Percentiles rank a stretch among this genome's conserved stretches.
Evolutionary conservation across 2,329 filamentous ascomycete genomes (phyloP).

Genomic region (Xenoacremonium recifei): DNA sequence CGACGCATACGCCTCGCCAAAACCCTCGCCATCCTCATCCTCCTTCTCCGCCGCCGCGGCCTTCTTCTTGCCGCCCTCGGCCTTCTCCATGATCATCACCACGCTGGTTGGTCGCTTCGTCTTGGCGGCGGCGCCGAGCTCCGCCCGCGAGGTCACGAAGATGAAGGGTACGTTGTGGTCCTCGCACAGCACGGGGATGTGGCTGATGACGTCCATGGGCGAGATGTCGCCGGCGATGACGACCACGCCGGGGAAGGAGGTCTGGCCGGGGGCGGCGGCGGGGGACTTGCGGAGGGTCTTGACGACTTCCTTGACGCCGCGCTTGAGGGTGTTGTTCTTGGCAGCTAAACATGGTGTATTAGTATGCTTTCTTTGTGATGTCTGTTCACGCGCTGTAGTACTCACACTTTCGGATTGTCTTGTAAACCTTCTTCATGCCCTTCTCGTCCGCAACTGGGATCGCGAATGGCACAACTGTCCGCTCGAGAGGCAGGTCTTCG

Average conservation of each 20-base stretch:
- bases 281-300: conserved; percentile 95
- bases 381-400: conserved; percentile 3
- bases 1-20: conserved; percentile 62
- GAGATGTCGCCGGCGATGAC: conserved; percentile 97
- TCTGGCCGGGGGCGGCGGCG: conserved; percentile 62
- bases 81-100: conserved; percentile 76
- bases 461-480: conserved; percentile 79
- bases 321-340: conserved; percentile 92
- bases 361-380: conserved; percentile 12
- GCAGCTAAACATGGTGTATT: conserved; percentile 60
- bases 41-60: conserved; percentile 44
- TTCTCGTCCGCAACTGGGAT: conserved; percentile 79
- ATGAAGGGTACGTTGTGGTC: conserved; percentile 97
- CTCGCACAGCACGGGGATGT: conserved; percentile 96
- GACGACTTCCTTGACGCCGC: conserved; percentile 98
- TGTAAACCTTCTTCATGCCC: conserved; percentile 61
- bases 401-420: conserved; percentile 57
- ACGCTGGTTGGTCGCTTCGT: conserved; percentile 97
- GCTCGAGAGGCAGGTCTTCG: conserved; percentile 41
- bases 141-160: conserved; percentile 88
- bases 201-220: conserved; percentile 97
- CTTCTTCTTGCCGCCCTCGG: conserved; percentile 45
- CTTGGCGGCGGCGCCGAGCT: conserved; percentile 88
- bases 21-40: conserved; percentile 57
- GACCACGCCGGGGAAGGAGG: conserved; percentile 70